Percentiles rank a stretch among this genome's conserved stretches.
Conservation (phyloP, 139 green algal genomes). For the Micractinium conductrix region DNA sequence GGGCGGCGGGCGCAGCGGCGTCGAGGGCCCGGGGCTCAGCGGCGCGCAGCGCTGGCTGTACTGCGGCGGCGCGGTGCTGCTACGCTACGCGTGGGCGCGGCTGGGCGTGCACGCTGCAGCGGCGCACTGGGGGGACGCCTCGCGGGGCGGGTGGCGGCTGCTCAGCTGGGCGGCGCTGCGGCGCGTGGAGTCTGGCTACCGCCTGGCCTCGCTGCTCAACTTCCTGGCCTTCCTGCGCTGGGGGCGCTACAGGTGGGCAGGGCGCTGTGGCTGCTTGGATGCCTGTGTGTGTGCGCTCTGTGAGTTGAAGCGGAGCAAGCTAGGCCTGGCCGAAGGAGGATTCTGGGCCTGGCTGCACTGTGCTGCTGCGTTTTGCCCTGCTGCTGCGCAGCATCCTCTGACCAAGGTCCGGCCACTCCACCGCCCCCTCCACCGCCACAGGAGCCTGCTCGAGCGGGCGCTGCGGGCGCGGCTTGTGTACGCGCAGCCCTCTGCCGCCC, state of each 20-base stretch:
- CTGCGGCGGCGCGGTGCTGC: conserved; percentile 57
- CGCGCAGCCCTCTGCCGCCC: conserved; percentile 66
- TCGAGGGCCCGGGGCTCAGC: conserved; percentile 74
- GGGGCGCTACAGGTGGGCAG: conserved; percentile 74
- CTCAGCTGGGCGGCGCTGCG: conserved; percentile 45
- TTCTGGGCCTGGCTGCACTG: too few relatives aligned
- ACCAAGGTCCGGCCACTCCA: too few relatives aligned
- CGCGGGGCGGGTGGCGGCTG: conserved; percentile 17
- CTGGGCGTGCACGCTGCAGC: conserved; percentile 34
- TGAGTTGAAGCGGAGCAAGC: too few relatives aligned
- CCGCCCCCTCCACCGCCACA: conserved; percentile 19
- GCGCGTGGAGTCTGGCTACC: conserved; percentile 47
- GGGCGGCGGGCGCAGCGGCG: conserved; percentile 47
- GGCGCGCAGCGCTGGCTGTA: conserved; percentile 57
- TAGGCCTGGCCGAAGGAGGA: too few relatives aligned
- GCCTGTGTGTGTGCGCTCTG: too few relatives aligned
- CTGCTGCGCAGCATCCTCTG: too few relatives aligned
- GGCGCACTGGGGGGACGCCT: conserved; percentile 44
- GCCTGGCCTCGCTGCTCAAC: conserved; percentile 61
- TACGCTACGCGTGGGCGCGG: conserved; percentile 74
- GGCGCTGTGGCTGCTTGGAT: too few relatives aligned
- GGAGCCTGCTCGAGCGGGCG: conserved; percentile 81
- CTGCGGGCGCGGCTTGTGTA: conserved; percentile 82
- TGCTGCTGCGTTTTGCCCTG: too few relatives aligned
- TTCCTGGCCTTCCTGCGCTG: conserved; percentile 71